phyloP scores from a whole-genome alignment of 306 rosid species.

The Crotalaria pallida region DNA sequence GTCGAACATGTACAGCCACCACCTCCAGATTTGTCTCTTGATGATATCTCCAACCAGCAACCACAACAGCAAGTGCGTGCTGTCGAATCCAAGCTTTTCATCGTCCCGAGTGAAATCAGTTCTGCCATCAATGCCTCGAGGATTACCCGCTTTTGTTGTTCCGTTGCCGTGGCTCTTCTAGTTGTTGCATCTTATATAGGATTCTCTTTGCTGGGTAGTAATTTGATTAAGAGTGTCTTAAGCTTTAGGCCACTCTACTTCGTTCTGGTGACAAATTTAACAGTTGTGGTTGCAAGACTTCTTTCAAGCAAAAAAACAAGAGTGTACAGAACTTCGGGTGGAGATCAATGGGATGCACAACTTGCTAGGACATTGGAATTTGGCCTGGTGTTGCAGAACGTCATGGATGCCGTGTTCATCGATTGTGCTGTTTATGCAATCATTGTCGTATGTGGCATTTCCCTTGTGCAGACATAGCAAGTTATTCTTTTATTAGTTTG shows the following conservation, averaged over 20 bases:
- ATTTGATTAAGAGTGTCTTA: conserved; percentile 31
- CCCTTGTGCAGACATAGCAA: conserved; percentile 23
- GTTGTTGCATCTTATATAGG: conserved; percentile 48
- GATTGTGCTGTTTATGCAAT: conserved; percentile 65
- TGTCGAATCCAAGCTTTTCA: conserved; percentile 16
- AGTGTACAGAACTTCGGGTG: conserved; percentile 8
- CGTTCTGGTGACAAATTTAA: conserved; percentile 56
- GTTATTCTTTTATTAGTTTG: conserved; percentile 12
- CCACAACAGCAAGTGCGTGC: neutral
- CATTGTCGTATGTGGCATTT: conserved; percentile 57
- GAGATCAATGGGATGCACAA: conserved; percentile 33
- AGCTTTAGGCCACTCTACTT: conserved; percentile 59
- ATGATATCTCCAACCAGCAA: conserved; percentile 25
- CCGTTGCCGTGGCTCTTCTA: conserved; percentile 43
- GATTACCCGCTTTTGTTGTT: conserved; percentile 46
- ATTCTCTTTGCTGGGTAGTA: conserved; percentile 34
- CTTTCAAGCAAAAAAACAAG: conserved; percentile 24
- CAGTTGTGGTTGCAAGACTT: conserved; percentile 51
- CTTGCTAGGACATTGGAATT: conserved; percentile 44
- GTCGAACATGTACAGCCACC: conserved; percentile 15
- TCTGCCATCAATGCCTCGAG: conserved; percentile 53
- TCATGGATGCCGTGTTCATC: conserved; percentile 64
- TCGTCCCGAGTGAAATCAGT: conserved; percentile 38
- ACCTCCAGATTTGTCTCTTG: conserved; percentile 18
- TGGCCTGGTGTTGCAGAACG: conserved; percentile 42